Conservation (phyloP, 2,329 filamentous ascomycete genomes). For the Dryadomyces quercus-mongolicae region DNA sequence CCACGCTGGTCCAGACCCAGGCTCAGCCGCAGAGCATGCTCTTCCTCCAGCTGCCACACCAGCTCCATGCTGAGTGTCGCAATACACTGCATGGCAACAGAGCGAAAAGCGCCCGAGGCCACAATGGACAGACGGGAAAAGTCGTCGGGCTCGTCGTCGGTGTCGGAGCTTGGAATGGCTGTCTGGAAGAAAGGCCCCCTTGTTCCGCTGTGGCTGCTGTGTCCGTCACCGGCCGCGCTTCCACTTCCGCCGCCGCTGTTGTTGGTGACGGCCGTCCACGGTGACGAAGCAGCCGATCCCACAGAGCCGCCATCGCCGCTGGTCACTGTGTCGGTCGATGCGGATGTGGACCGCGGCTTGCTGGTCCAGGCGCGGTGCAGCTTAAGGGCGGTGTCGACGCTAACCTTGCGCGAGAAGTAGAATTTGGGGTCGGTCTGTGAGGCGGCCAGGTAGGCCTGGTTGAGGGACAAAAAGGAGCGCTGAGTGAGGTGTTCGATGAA, state of each 20-base stretch:
- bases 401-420: conserved; percentile 41
- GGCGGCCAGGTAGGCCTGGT: conserved; percentile 34
- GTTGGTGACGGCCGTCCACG: neutral
- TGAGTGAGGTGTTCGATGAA: conserved; percentile 30
- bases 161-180: neutral
- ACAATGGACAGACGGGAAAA: conserved; percentile 27
- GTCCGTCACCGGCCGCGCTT: neutral
- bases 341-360: neutral
- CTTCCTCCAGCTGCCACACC: conserved; percentile 30
- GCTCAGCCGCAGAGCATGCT: conserved; percentile 17
- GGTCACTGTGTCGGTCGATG: neutral
- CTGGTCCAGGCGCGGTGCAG: conserved; percentile 16
- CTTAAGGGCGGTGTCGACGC: conserved; percentile 26
- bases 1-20: conserved; percentile 5
- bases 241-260: neutral
- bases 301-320: neutral
- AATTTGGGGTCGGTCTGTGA: conserved; percentile 33
- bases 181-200: conserved; percentile 1
- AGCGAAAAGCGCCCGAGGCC: conserved; percentile 29
- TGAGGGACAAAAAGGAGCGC: conserved; percentile 38
- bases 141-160: conserved; percentile 17
- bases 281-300: neutral
- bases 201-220: neutral
- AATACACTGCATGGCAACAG: conserved; percentile 25
- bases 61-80: conserved; percentile 34